Evolutionary conservation across 164 flowering plant genomes (phyloP).

Genomic region (Brasenia schreberi): DNA sequence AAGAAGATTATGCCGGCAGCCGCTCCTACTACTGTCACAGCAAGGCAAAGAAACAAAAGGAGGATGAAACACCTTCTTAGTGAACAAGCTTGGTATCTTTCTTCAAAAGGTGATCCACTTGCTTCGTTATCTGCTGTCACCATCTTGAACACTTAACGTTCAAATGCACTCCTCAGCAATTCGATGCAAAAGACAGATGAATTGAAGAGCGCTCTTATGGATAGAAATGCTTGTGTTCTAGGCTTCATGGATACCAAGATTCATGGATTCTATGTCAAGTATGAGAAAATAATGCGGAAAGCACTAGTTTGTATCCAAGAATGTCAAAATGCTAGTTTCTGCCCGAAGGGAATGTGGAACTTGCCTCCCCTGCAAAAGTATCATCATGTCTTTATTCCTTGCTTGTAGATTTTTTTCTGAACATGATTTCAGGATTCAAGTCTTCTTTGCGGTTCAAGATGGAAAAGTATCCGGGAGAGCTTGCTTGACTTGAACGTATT

Average conservation of each 20-base stretch:
- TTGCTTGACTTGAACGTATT: no score
- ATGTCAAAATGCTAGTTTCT: not conserved
- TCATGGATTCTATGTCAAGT: not conserved
- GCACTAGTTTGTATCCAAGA: not conserved
- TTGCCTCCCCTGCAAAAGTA: not conserved
- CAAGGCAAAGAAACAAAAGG: constrained; percentile 11
- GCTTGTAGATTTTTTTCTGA: not conserved
- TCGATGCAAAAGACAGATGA: not conserved
- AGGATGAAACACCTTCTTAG: constrained; percentile 21
- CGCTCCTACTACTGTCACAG: constrained; percentile 7
- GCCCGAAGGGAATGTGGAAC: not conserved
- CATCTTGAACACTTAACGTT: not conserved
- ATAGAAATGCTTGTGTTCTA: not conserved
- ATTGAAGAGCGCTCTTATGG: not conserved
- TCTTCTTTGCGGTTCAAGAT: not conserved
- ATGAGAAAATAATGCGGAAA: not conserved
- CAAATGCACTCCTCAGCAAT: not conserved
- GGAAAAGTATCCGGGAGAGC: not conserved
- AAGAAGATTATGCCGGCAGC: constrained; percentile 15
- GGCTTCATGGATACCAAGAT: not conserved
- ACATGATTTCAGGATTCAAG: not conserved
- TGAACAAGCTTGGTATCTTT: constrained; percentile 10
- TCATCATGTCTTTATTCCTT: not conserved
- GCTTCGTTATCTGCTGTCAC: not conserved
- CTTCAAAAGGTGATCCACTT: not conserved